Base-by-base conservation (phyloP, 371 early-diverging fungal species). In the Mucor ambiguus region DNA sequence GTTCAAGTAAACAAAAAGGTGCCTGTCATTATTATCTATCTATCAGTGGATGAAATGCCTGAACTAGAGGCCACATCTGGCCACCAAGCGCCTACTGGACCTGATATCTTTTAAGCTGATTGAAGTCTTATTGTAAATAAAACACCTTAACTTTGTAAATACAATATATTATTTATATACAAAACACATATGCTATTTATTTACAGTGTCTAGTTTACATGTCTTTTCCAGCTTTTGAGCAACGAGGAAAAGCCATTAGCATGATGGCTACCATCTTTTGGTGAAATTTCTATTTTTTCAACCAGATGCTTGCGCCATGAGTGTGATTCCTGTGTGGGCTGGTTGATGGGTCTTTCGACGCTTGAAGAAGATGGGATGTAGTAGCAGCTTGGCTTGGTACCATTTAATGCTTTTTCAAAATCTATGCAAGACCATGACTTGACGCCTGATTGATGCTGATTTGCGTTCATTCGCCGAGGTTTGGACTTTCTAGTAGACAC, bases 11-110 rank as follows among this genome's bases (percentile, higher is more conserved):
- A 74, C 18, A 78, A 78, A 28, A 69, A 75, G 2, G 57, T 79
- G 9, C 84, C 84, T 3, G 76, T 81, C 1, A 78, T 79, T 16
- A 78, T 80, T 49, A 72, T 83, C 16, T 65, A 81, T 56, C 48
- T 83, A 9, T 76, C 81, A 4, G 55, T 68, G 33, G 67, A 67
- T 9, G 73, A 68, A 20, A 65, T 73, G 46, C 77, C 77, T 20
- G 81, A 75, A 35, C 41, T 83, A 30, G 79, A 80, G 28, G 67
- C 64, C 18, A 65, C 71, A n/a, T 67, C 64, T 29, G 78, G 81
- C 10, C 68, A 77, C 52, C 81, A 80, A 69, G 60, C 73, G 41
- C 81, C 81, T 6, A 72, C 74, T 30, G 76, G 76, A n/a, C 71
- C 73, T 56, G 79, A 75, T 49, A 59, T 75, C 30, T 78, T 60